A percentile compares a stretch with the other conserved stretches of the same genome.
Conservation (phyloP, 306 rosid genomes). For the cucumber (Cucumis sativus) region DNA sequence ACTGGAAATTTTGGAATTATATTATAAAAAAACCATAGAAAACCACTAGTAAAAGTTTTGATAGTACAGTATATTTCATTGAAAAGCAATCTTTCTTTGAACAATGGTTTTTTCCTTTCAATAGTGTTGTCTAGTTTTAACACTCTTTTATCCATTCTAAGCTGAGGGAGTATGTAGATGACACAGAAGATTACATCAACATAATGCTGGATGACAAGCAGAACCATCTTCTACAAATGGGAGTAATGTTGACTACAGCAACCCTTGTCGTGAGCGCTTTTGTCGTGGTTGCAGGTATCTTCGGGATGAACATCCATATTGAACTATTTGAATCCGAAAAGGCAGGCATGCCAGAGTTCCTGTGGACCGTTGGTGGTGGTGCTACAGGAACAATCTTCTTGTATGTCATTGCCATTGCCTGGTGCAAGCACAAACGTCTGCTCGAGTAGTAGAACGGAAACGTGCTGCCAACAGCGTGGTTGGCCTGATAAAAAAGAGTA, state of each 20-base stretch:
- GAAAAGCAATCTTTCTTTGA: not conserved
- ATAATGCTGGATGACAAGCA: constrained; percentile 99
- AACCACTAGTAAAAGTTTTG: not conserved
- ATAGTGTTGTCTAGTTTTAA: not conserved
- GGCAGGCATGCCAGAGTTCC: constrained; percentile 42
- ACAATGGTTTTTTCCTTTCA: not conserved
- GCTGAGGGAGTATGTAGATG: constrained; percentile 95
- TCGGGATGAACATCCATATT: constrained; percentile 80
- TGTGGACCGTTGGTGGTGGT: constrained; percentile 58
- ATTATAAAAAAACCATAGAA: not conserved
- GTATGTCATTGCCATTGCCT: constrained; percentile 43
- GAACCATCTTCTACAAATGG: constrained; percentile 96
- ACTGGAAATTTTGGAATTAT: not conserved
- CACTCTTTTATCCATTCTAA: constrained; percentile 13
- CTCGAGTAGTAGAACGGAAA: constrained; percentile 29
- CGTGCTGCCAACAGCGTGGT: not conserved
- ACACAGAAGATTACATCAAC: constrained; percentile 96
- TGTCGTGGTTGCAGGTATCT: constrained; percentile 84
- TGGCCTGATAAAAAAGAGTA: not conserved
- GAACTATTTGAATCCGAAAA: constrained; percentile 24
- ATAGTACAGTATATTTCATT: not conserved
- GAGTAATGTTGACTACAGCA: constrained; percentile 94
- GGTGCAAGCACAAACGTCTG: constrained; percentile 64
- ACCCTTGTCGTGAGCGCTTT: constrained; percentile 81
- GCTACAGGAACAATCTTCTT: constrained; percentile 28